These are phyloP conservation scores for Podaxis sp. DNA, from an alignment of 768 basidiomycete genomes.

Conservation along the genomic window DNA sequence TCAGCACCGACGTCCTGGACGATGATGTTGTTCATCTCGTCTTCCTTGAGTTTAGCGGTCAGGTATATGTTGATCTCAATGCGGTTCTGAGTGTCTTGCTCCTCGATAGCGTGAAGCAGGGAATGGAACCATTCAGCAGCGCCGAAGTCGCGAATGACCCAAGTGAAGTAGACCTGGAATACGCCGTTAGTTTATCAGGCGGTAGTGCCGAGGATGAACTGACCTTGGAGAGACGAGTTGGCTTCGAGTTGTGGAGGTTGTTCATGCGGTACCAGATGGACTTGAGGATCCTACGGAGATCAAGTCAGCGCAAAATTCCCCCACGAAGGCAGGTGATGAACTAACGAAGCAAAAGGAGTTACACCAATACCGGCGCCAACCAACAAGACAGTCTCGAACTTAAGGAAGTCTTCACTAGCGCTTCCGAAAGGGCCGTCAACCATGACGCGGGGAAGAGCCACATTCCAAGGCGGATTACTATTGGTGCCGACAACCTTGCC, in stretches of 20 bases:
- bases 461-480: slow-evolving; percentile 60
- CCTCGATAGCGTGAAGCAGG: slow-evolving; percentile 88
- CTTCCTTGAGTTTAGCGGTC: slow-evolving; percentile 87
- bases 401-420: slow-evolving; percentile 89
- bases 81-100: slow-evolving; percentile 80
- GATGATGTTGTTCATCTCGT: slow-evolving; percentile 92
- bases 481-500: slow-evolving; percentile 63
- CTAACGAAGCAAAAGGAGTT: slow-evolving; percentile 93
- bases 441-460: slow-evolving; percentile 88
- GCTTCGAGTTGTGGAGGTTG: slow-evolving; percentile 70
- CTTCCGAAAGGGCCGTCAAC: slow-evolving; percentile 95
- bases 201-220: neutral
- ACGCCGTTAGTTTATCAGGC: neutral
- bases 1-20: slow-evolving; percentile 93
- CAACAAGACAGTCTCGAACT: slow-evolving; percentile 84
- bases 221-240: slow-evolving; percentile 84
- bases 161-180: slow-evolving; percentile 77
- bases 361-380: slow-evolving; percentile 97
- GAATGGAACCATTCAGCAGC: slow-evolving; percentile 94
- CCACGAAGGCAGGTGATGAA: slow-evolving; percentile 17
- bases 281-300: slow-evolving; percentile 66
- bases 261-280: slow-evolving; percentile 98
- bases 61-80: slow-evolving; percentile 96
- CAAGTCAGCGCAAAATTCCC: neutral
- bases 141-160: slow-evolving; percentile 94